These are phyloP conservation scores for Schwanniomyces yamadae DNA, from an alignment of 805 yeast species.

Conservation along the genomic window DNA sequence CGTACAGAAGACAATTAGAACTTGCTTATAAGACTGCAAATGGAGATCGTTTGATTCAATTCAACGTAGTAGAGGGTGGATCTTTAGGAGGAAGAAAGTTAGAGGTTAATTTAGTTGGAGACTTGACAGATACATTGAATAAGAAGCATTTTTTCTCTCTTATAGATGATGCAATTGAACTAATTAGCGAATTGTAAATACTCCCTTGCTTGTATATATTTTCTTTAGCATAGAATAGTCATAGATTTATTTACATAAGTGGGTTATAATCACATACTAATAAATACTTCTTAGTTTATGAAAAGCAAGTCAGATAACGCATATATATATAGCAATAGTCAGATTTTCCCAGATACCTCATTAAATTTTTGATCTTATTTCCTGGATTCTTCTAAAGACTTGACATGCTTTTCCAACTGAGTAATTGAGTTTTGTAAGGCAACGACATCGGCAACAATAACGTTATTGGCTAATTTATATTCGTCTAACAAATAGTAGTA, in stretches of 20 bases:
- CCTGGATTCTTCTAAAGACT: slow-evolving; percentile 49
- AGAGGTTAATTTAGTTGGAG: slow-evolving; percentile 50
- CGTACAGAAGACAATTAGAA: slow-evolving; percentile 46
- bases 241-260: neutral
- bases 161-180: slow-evolving; percentile 18
- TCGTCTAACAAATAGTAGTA: slow-evolving; percentile 78
- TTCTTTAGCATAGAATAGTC: too few relatives aligned
- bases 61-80: slow-evolving; percentile 56
- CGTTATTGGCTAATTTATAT: slow-evolving; percentile 69
- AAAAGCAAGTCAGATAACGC: too few relatives aligned
- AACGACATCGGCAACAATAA: slow-evolving; percentile 72
- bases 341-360: too few relatives aligned
- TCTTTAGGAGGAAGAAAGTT: slow-evolving; percentile 51
- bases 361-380: slow-evolving; percentile 4
- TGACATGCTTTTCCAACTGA: slow-evolving; percentile 67
- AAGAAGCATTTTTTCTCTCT: slow-evolving; percentile 23
- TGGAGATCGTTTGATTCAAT: slow-evolving; percentile 35
- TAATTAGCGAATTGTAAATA: slow-evolving; percentile 7
- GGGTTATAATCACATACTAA: too few relatives aligned
- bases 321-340: too few relatives aligned
- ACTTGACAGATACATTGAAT: slow-evolving; percentile 19
- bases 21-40: slow-evolving; percentile 30
- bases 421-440: slow-evolving; percentile 66
- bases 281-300: too few relatives aligned
- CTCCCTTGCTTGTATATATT: neutral